Evolutionary conservation across 768 basidiomycete genomes (phyloP).

Genomic region (Mycena vulgaris): DNA sequence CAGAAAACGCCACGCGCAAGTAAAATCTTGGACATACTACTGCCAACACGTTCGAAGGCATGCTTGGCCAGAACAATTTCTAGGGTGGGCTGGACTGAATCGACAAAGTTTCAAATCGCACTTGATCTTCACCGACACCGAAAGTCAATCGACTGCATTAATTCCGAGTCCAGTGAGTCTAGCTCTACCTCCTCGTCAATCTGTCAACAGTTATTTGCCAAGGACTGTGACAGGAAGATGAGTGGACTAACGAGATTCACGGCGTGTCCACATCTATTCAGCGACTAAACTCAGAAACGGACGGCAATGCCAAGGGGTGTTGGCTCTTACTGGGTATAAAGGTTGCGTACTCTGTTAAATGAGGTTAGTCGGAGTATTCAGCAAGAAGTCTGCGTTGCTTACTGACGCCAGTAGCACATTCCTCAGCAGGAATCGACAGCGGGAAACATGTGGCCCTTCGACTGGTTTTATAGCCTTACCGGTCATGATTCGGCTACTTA

Average conservation of each 20-base stretch:
- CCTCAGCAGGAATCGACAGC: neutral
- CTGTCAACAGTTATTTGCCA: neutral
- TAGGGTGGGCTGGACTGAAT: constrained; percentile 73
- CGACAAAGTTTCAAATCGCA: constrained; percentile 73
- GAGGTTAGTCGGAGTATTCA: constrained; percentile 17
- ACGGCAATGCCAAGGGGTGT: too few relatives aligned
- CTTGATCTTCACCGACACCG: constrained; percentile 63
- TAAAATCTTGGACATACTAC: constrained; percentile 64
- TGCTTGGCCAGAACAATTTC: constrained; percentile 62
- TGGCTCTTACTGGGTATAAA: constrained; percentile 30
- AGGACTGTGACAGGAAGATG: neutral
- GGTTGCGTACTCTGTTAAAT: constrained; percentile 33
- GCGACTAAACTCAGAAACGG: constrained; percentile 22
- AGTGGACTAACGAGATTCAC: constrained; percentile 31
- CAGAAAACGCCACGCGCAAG: constrained; percentile 20
- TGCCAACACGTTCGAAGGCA: constrained; percentile 78
- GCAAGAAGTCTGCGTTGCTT: neutral
- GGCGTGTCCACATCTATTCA: constrained; percentile 36
- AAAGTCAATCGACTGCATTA: neutral
- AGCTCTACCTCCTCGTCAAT: constrained; percentile 38
- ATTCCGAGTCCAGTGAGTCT: too few relatives aligned
- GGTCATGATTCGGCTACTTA: constrained; percentile 29
- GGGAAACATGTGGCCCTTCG: constrained; percentile 11
- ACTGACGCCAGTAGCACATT: constrained; percentile 42
- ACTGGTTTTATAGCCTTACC: constrained; percentile 36